phyloP scores from a whole-genome alignment of 139 green algal genomes.

The Limnomonas spitsbergensis region DNA sequence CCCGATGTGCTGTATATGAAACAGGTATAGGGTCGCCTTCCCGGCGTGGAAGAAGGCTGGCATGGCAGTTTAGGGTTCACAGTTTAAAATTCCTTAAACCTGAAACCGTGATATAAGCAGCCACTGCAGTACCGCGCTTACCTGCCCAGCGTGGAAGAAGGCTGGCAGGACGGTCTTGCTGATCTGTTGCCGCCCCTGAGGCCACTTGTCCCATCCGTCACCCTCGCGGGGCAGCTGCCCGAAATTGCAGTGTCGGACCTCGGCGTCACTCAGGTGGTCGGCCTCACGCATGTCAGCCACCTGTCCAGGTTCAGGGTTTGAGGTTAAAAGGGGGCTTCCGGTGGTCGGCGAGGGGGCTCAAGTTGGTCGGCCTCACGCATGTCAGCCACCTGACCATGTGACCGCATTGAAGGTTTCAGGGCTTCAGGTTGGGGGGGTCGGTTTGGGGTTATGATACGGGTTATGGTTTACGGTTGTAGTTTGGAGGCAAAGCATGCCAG shows the following conservation, averaged over 20 bases:
- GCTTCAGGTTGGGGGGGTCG: too few species aligned
- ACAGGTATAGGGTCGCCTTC: too few species aligned
- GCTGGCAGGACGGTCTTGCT: conserved; percentile 26
- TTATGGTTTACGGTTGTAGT: too few species aligned
- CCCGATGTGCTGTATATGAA: too few species aligned
- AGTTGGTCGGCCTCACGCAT: conserved; percentile 27
- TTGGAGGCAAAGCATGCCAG: too few species aligned
- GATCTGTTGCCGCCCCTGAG: neutral
- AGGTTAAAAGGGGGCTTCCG: too few species aligned
- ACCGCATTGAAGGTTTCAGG: too few species aligned
- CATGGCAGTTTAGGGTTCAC: neutral
- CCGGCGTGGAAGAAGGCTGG: neutral
- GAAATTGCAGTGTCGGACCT: conserved; percentile 30
- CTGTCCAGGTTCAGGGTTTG: too few species aligned
- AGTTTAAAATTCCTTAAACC: neutral
- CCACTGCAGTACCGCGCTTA: too few species aligned
- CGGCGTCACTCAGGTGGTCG: conserved; percentile 31
- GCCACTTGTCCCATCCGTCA: neutral
- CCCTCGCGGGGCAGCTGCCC: conserved; percentile 4
- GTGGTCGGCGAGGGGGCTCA: too few species aligned
- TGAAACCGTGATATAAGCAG: too few species aligned
- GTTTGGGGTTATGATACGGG: too few species aligned
- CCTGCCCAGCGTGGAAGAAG: conserved; percentile 39
- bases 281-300: conserved; percentile 24
- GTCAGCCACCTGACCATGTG: conserved; percentile 22